Percentiles rank a stretch among this genome's conserved stretches.
Evolutionary conservation across 2,329 filamentous ascomycete genomes (phyloP).

Genomic region (Fusarium armeniacum): DNA sequence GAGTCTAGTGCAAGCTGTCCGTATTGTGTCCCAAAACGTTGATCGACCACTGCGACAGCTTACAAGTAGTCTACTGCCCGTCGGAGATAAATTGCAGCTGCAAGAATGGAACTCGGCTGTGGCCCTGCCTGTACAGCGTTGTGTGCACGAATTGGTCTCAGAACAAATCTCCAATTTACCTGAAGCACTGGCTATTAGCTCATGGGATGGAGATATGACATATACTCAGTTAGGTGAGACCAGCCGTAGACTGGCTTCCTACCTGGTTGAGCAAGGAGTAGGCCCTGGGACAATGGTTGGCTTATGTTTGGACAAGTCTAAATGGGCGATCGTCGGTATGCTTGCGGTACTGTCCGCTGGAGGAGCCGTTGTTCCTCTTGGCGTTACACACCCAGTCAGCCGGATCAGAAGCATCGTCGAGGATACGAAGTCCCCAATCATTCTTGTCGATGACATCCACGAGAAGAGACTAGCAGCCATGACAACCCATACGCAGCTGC

Average conservation of each 20-base stretch:
- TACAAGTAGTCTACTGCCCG: conserved; percentile 1
- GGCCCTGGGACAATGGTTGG: not conserved
- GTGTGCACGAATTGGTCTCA: conserved; percentile 4
- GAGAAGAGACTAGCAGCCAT: not conserved
- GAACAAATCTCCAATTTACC: not conserved
- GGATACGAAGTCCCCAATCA: not conserved
- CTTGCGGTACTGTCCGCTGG: conserved; percentile 2
- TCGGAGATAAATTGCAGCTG: not conserved
- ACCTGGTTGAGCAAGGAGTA: not conserved
- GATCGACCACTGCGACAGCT: conserved; percentile 1
- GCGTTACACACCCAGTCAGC: conserved; percentile 1
- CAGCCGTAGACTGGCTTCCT: not conserved
- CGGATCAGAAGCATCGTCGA: conserved; percentile 1
- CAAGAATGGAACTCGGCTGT: conserved; percentile 4
- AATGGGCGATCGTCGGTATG: conserved; percentile 6
- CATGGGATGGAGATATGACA: conserved; percentile 7
- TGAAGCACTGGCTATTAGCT: not conserved
- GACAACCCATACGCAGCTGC: not conserved
- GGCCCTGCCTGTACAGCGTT: not conserved
- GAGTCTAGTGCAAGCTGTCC: conserved; percentile 7
- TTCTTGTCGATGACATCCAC: conserved; percentile 6
- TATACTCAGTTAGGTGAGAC: not conserved
- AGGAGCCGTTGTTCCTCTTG: conserved; percentile 8
- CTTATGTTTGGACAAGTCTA: conserved; percentile 4
- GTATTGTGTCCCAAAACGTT: conserved; percentile 1